Conservation (phyloP, 352 stramenopile genomes). For the Hyaloperonospora brassicae region DNA sequence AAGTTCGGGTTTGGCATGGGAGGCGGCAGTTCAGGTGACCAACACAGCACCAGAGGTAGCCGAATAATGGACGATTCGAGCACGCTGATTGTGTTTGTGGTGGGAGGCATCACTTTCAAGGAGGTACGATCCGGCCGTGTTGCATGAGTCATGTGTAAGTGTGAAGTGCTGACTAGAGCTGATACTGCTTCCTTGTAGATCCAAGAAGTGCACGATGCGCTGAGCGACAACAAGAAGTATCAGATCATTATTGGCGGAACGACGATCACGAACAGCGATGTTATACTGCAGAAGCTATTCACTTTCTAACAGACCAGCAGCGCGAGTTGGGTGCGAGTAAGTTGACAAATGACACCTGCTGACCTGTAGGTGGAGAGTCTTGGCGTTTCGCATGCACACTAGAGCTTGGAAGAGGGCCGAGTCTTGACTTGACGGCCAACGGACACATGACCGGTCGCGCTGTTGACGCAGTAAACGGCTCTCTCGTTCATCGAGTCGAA, state of each 20-base stretch:
- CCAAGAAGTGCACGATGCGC: constrained; percentile 52
- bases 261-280: constrained; percentile 59
- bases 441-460: too few relatives aligned
- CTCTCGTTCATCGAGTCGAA: too few relatives aligned
- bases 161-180: background rate
- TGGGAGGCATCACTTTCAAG: constrained; percentile 72
- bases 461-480: too few relatives aligned
- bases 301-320: constrained; percentile 10
- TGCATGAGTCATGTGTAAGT: background rate
- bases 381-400: too few relatives aligned
- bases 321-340: background rate
- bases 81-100: constrained; percentile 61
- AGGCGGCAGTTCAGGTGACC: constrained; percentile 12
- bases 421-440: too few relatives aligned
- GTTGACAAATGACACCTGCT: background rate
- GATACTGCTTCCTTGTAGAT: constrained; percentile 28
- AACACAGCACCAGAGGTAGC: constrained; percentile 14
- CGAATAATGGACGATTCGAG: constrained; percentile 33
- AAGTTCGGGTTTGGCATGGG: constrained; percentile 58
- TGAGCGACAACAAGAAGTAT: constrained; percentile 38
- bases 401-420: too few relatives aligned
- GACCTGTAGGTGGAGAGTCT: background rate
- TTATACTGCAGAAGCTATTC: constrained; percentile 58
- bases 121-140: constrained; percentile 28
- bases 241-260: constrained; percentile 69